These are phyloP conservation scores for Kokia cookei DNA, from an alignment of 441 rosid species.

Conservation along the genomic window DNA sequence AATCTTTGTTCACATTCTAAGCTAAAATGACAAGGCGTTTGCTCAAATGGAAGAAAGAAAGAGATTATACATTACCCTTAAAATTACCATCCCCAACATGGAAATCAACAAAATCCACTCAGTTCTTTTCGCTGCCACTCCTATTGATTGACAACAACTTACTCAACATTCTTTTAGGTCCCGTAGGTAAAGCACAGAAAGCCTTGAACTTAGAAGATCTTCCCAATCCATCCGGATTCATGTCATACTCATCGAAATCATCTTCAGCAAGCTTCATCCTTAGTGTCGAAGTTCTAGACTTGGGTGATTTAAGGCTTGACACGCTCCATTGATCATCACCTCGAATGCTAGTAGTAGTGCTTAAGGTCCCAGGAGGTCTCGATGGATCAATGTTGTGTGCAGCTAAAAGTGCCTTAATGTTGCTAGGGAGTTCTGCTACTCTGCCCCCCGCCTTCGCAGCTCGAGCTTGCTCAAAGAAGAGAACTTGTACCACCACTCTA, in stretches of 20 bases:
- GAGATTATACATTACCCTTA: conserved; percentile 19
- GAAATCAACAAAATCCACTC: conserved; percentile 29
- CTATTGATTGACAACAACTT: conserved; percentile 80
- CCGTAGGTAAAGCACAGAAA: conserved; percentile 65
- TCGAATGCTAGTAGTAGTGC: conserved; percentile 57
- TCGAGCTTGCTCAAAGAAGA: conserved; percentile 74
- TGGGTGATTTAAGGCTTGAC: conserved; percentile 78
- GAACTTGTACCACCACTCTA: conserved; percentile 72
- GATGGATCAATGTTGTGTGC: conserved; percentile 75
- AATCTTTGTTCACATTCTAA: conserved; percentile 21
- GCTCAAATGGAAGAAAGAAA: conserved; percentile 9
- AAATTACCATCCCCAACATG: conserved; percentile 24
- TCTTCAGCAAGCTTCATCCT: conserved; percentile 87
- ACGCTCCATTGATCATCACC: conserved; percentile 94
- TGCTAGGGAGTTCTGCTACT: conserved; percentile 68
- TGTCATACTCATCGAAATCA: conserved; percentile 46
- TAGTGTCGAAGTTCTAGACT: conserved; percentile 63
- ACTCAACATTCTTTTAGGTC: conserved; percentile 81
- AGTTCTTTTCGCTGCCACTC: conserved; percentile 54
- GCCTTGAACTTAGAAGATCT: conserved; percentile 63
- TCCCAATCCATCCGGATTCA: conserved; percentile 50
- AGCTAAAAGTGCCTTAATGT: conserved; percentile 80
- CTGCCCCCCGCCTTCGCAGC: conserved; percentile 64
- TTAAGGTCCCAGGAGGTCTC: conserved; percentile 48
- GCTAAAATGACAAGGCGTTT: conserved; percentile 32